Conservation (phyloP, 345 rosid species). For the Diplotaxis tenuifolia region DNA sequence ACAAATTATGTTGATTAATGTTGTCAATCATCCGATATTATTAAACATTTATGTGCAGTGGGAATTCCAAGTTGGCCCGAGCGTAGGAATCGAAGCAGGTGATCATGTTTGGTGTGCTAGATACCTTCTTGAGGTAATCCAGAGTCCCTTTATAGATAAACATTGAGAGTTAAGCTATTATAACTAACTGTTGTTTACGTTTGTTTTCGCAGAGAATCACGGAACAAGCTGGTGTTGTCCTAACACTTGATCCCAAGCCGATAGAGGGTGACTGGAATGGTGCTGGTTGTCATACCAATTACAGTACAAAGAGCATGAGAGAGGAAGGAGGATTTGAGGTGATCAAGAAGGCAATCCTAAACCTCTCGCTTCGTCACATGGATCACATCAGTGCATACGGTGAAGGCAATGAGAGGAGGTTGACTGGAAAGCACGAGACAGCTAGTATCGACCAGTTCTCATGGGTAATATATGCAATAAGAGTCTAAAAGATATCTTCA, state of each 20-base stretch:
- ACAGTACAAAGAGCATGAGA: slow-evolving; percentile 94
- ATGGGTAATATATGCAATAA: slow-evolving; percentile 53
- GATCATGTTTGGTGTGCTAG: slow-evolving; percentile 94
- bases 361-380: slow-evolving; percentile 81
- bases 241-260: slow-evolving; percentile 90
- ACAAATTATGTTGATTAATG: background rate
- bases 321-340: slow-evolving; percentile 90
- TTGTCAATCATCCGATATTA: background rate
- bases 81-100: slow-evolving; percentile 94
- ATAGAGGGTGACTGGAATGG: slow-evolving; percentile 99
- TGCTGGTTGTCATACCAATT: slow-evolving; percentile 98
- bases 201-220: slow-evolving; percentile 78
- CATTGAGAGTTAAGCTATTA: slow-evolving; percentile 1
- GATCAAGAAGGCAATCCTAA: slow-evolving; percentile 88
- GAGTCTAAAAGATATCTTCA: background rate
- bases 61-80: slow-evolving; percentile 99
- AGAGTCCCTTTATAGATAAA: background rate
- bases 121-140: slow-evolving; percentile 93
- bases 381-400: slow-evolving; percentile 94
- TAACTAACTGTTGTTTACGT: slow-evolving; percentile 1
- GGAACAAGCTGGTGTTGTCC: slow-evolving; percentile 95
- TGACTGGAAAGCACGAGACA: slow-evolving; percentile 97
- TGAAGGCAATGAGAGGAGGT: slow-evolving; percentile 97
- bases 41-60: slow-evolving; percentile 49
- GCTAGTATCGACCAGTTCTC: slow-evolving; percentile 87